These are phyloP conservation scores for Friedmanniomyces simplex DNA, from an alignment of 495 filamentous ascomycete genomes.

Conservation along the genomic window DNA sequence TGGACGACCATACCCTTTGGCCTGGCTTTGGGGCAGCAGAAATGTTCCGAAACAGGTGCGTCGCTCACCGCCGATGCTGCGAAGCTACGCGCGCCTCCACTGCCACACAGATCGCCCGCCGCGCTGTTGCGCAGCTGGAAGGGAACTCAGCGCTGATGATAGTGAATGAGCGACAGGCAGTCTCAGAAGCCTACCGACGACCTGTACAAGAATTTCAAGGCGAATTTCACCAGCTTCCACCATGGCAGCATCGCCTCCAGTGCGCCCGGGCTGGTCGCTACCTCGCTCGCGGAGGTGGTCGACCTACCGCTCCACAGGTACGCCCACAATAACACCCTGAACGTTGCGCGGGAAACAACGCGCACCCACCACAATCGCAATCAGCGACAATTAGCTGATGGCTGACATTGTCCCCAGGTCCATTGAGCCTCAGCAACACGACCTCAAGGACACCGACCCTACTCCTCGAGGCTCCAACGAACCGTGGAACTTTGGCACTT, in stretches of 20 bases:
- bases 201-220: slow-evolving; percentile 72
- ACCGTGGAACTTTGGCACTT: slow-evolving; percentile 54
- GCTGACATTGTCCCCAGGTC: slow-evolving; percentile 52
- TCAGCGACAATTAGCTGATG: slow-evolving; percentile 51
- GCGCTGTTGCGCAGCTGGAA: background rate
- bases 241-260: slow-evolving; percentile 32
- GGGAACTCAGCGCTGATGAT: slow-evolving; percentile 1
- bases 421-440: slow-evolving; percentile 37
- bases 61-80: background rate
- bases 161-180: slow-evolving; percentile 38
- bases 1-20: background rate
- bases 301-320: slow-evolving; percentile 31
- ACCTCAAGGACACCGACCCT: slow-evolving; percentile 67
- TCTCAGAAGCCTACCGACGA: slow-evolving; percentile 81
- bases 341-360: background rate
- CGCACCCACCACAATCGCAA: background rate
- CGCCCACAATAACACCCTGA: background rate
- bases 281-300: slow-evolving; percentile 31
- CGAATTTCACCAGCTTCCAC: slow-evolving; percentile 53
- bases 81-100: background rate
- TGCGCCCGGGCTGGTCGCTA: slow-evolving; percentile 14
- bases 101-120: slow-evolving; percentile 4
- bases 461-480: slow-evolving; percentile 69
- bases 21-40: slow-evolving; percentile 9
- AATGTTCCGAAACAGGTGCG: slow-evolving; percentile 36